Percentiles rank a stretch among this genome's conserved stretches.
Evolutionary conservation across 2,329 filamentous ascomycete species (phyloP).

Genomic region (Annulohypoxylon truncatum): DNA sequence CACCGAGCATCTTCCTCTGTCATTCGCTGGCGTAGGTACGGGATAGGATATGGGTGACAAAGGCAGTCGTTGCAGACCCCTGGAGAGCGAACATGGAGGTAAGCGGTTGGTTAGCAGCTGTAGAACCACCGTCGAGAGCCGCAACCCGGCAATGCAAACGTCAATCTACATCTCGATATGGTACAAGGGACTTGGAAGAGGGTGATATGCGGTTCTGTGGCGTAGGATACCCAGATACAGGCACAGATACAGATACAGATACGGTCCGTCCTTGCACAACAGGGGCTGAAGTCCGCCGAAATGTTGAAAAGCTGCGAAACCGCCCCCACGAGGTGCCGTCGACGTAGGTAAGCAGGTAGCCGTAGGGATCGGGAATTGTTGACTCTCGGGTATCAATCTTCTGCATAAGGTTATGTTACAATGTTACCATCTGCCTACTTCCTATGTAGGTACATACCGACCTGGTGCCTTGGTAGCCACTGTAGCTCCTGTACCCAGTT

Average conservation of each 20-base stretch:
- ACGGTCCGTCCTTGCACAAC: constrained; percentile 24
- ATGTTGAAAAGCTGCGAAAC: constrained; percentile 34
- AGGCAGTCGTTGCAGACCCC: not conserved
- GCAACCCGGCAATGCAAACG: constrained; percentile 17
- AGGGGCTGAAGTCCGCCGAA: constrained; percentile 29
- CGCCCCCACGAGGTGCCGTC: constrained; percentile 40
- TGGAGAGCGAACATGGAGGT: not conserved
- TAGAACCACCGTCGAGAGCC: constrained; percentile 23
- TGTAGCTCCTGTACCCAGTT: too few species aligned
- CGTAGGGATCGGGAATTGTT: constrained; percentile 41
- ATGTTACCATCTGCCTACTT: constrained; percentile 30
- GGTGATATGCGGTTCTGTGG: constrained; percentile 15
- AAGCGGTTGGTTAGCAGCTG: constrained; percentile 5
- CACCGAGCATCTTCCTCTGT: not conserved
- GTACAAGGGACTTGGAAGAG: not conserved
- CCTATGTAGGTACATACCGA: constrained; percentile 9
- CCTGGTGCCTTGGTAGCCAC: too few species aligned
- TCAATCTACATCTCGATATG: constrained; percentile 6
- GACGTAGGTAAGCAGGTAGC: constrained; percentile 39
- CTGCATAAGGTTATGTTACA: constrained; percentile 41
- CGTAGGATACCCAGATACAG: constrained; percentile 11
- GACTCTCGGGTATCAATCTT: constrained; percentile 40
- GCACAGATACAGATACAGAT: constrained; percentile 1
- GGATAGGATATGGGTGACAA: not conserved
- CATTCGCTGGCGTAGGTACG: not conserved